Percentiles rank a stretch among this genome's conserved stretches.
Evolutionary conservation across 192 early-diverging fungal species (phyloP).

Genomic region (Chytriomyces sp.): DNA sequence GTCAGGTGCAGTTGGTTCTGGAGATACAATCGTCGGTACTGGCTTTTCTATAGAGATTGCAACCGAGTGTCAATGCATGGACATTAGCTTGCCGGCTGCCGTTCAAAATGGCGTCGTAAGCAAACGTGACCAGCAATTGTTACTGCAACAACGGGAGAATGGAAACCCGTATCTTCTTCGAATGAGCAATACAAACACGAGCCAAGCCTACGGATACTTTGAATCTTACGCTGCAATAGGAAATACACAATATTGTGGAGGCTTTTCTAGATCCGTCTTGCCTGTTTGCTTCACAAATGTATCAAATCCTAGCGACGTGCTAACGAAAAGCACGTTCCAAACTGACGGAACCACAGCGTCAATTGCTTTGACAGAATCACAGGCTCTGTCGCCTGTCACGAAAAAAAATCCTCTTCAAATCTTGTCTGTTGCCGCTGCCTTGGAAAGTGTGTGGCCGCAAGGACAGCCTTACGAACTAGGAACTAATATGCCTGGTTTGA

Average conservation of each 20-base stretch:
- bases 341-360: conserved; percentile 32
- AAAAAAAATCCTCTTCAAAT: background rate
- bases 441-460: conserved; percentile 2
- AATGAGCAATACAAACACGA: background rate
- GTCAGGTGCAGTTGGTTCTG: conserved; percentile 14
- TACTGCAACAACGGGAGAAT: background rate
- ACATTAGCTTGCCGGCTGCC: background rate
- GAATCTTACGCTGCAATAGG: conserved; percentile 11
- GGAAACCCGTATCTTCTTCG: background rate
- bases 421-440: background rate
- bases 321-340: conserved; percentile 7
- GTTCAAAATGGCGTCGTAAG: conserved; percentile 1
- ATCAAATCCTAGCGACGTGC: background rate
- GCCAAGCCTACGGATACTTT: background rate
- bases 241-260: conserved; percentile 9
- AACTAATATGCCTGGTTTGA: conserved; percentile 23
- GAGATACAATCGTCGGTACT: conserved; percentile 20
- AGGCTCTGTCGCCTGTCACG: background rate
- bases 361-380: conserved; percentile 1
- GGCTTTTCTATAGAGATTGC: conserved; percentile 15
- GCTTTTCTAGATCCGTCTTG: background rate
- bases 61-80: conserved; percentile 4
- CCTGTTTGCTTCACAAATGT: conserved; percentile 23
- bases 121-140: background rate
- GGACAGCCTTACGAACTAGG: background rate